Base-by-base conservation (phyloP, 306 rosid species). In the Spatholobus suberectus region DNA sequence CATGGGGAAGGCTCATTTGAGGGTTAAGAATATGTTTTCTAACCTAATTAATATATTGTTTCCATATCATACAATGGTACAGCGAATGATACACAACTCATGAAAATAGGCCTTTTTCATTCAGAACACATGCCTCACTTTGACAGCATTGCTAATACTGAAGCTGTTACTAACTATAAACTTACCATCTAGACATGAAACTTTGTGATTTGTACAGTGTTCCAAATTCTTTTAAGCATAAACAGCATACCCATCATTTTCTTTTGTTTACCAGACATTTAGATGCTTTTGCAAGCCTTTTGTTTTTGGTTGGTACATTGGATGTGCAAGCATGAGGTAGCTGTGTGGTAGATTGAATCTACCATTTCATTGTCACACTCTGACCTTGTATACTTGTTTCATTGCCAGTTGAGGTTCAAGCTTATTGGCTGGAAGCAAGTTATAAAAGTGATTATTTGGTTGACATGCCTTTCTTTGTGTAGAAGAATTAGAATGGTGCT, bases 381-480 rank as follows among this genome's bases (percentile, higher is more conserved):
- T 17, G 44, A 7, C 3, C 26, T n/a, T 8, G 6, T 29, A 5
- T 27, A 59, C 69, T 32, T 32, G 4, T 0, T 6, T 73, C 29
- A 1, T 2, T 29, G 24, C 43, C 14, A 26, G 61, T 26, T 26
- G 26, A 71, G 61, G 61, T 71, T n/a, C 61, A 26, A 26, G 27
- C 9, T 27, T 17, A 26, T 23, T 26, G 24, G 68, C 40, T 27
- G 40, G 40, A 61, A 61, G 9, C 2, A 5, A 61, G 40, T 61
- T 27, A 11, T 61, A 61, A 5, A 27, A 20, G 71, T 8, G 26
- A 17, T 65, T 8, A 55, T 32, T 46, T 71, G 37, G 18, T 70
- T 77, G 58, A 6, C 69, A 61, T 75, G 79, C 75, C 23, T 58
- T n/a, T 74, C 35, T 75, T 61, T 69, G 17, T 68, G 73, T 69